phyloP scores from a whole-genome alignment of 306 rosid species.

The Vigna nakashimae region DNA sequence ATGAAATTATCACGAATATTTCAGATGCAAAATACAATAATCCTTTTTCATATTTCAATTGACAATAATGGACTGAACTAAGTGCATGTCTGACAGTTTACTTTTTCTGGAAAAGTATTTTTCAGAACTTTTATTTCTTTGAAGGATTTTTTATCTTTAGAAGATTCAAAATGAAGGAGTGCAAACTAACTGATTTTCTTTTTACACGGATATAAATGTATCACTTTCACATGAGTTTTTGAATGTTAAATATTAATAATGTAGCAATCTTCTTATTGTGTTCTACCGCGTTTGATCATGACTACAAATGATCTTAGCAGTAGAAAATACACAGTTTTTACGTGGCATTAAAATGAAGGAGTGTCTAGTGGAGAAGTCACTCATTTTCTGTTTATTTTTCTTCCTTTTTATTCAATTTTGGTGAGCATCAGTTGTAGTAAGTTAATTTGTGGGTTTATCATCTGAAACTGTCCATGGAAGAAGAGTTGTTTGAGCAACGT shows the following conservation, averaged over 20 bases:
- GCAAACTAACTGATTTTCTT: not conserved
- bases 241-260: not conserved
- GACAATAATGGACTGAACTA: not conserved
- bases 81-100: not conserved
- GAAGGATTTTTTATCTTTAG: not conserved
- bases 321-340: not conserved
- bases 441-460: not conserved
- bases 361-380: constrained; percentile 4
- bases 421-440: not conserved
- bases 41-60: not conserved
- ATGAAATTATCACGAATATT: not conserved
- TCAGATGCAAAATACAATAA: not conserved
- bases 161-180: not conserved
- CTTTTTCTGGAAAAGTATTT: not conserved
- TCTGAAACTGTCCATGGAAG: not conserved
- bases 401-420: not conserved
- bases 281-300: not conserved
- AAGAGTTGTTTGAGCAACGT: not conserved
- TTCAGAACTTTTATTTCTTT: not conserved
- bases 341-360: not conserved
- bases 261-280: not conserved
- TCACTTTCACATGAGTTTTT: not conserved
- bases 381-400: not conserved
- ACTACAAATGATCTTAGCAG: not conserved
- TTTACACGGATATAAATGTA: not conserved